Evolutionary conservation across 2,329 filamentous ascomycete genomes (phyloP), one percentile per base, ranked within the genome.

Genomic region (Diaporthe ampelina): DNA sequence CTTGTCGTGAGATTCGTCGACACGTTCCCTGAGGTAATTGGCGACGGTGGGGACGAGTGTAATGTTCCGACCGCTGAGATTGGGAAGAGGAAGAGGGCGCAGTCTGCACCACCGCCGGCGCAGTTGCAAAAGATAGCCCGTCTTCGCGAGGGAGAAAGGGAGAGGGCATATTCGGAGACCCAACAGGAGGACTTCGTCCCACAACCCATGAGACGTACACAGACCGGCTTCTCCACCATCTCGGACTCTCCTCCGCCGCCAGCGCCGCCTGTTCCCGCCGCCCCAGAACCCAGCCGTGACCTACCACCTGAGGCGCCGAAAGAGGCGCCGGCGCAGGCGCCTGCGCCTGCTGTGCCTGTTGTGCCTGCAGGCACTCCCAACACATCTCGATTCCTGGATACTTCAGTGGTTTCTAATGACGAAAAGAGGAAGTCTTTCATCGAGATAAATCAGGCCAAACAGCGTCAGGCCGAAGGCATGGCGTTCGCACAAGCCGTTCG

Each of bases 41-140:
- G 96, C 61, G 93, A 96, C 82, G 96, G 96, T 74, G 96, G 96
- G 45, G 96, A 98, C 80, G 95, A 98, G 82, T 93, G 93, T 72
- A 91, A 94, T 71, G 85, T 89, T 11, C 94, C 94, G 1, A 90
- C 92, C 1, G 86, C 91, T 26, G 93, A 97, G 80, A 92, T 98
- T 72, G 92, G 91, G 7, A 88, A 86, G 80, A 86, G 85, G 76
- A 92, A 89, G 82, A 86, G 82, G 77, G 80, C 81, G 65, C 84
- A 80, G 78, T 83, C 79, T 75, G 80, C 81, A 56, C 78, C 54
- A 78, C 81, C 80, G 74, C 81, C 76, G 61, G 32, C 61, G 48
- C 45, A 59, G 15, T 21, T 54, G 59, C 63, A 40, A 48, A 76
- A 71, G 48, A 52, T 72, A 52, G 81, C 77, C 73, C 83, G 79